A percentile compares a stretch with the other conserved stretches of the same genome.
Conservation (phyloP, 2,329 filamentous ascomycete genomes). For the Aspergillus quadrilineatus region DNA sequence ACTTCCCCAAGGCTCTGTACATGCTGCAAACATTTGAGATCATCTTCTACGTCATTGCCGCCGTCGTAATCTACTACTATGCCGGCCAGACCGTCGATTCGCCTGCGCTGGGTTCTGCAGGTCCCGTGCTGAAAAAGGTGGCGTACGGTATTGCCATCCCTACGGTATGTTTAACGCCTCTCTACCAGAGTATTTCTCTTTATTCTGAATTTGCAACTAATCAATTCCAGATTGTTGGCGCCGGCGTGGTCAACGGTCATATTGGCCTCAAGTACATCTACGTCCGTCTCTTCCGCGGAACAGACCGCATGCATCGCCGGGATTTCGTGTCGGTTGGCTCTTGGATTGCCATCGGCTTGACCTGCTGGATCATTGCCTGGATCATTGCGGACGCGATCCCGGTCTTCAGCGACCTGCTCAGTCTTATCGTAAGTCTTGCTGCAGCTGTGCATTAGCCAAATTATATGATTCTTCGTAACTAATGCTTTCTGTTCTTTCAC, state of each 20-base stretch:
- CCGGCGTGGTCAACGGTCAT: constrained; percentile 66
- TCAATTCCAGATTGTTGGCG: constrained; percentile 40
- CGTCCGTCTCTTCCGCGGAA: constrained; percentile 60
- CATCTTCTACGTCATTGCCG: constrained; percentile 62
- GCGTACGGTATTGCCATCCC: constrained; percentile 67
- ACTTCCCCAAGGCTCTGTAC: constrained; percentile 61
- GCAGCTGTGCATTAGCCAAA: background rate
- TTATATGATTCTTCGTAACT: too few species aligned
- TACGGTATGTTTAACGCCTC: constrained; percentile 9
- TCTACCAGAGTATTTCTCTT: too few species aligned
- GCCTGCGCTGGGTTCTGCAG: constrained; percentile 63
- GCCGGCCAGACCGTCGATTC: constrained; percentile 59
- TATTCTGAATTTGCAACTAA: too few species aligned
- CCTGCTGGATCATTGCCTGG: constrained; percentile 60
- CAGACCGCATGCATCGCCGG: constrained; percentile 49
- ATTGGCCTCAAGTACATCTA: constrained; percentile 65
- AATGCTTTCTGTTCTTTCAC: too few species aligned
- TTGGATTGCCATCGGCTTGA: constrained; percentile 57
- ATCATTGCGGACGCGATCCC: constrained; percentile 67
- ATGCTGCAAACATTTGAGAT: constrained; percentile 58
- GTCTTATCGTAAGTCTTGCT: constrained; percentile 37
- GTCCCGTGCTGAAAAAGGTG: constrained; percentile 55
- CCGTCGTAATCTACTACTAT: constrained; percentile 65
- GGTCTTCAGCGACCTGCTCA: constrained; percentile 64
- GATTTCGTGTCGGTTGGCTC: constrained; percentile 49